A percentile compares a stretch with the other conserved stretches of the same genome.
Conservation (phyloP, 2,329 filamentous ascomycete species). For the Diplodia scrobiculata region DNA sequence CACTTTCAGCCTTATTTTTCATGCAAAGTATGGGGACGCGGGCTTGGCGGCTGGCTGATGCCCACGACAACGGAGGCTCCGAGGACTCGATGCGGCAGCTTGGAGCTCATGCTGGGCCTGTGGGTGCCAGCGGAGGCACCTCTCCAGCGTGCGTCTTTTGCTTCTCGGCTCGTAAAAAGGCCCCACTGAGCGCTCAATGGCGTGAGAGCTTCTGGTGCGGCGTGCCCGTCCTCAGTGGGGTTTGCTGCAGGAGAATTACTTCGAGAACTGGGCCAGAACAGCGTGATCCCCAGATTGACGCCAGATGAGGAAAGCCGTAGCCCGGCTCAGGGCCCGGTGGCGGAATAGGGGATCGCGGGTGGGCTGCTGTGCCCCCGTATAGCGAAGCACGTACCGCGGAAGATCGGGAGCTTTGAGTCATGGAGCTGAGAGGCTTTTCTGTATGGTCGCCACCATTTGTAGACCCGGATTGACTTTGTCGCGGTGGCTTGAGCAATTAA, state of each 20-base stretch:
- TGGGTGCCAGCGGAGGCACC: background rate
- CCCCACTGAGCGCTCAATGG: constrained; percentile 14
- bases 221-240: constrained; percentile 14
- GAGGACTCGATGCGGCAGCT: background rate
- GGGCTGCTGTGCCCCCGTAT: constrained; percentile 23
- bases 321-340: background rate
- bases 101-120: constrained; percentile 4
- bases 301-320: constrained; percentile 10
- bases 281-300: constrained; percentile 23
- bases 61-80: background rate
- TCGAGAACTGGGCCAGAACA: constrained; percentile 24
- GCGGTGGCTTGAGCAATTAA: background rate
- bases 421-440: background rate
- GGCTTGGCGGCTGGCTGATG: constrained; percentile 3
- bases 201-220: constrained; percentile 19
- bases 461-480: background rate
- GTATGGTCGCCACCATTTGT: background rate
- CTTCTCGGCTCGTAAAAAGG: constrained; percentile 13
- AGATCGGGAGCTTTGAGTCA: constrained; percentile 18
- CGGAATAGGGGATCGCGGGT: constrained; percentile 15
- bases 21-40: constrained; percentile 6
- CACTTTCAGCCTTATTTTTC: background rate
- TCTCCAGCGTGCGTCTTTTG: background rate
- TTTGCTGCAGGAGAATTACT: constrained; percentile 4
- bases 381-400: constrained; percentile 14